These are phyloP conservation scores for Capsicum baccatum DNA, from an alignment of 257 asterid genomes.

Conservation along the genomic window DNA sequence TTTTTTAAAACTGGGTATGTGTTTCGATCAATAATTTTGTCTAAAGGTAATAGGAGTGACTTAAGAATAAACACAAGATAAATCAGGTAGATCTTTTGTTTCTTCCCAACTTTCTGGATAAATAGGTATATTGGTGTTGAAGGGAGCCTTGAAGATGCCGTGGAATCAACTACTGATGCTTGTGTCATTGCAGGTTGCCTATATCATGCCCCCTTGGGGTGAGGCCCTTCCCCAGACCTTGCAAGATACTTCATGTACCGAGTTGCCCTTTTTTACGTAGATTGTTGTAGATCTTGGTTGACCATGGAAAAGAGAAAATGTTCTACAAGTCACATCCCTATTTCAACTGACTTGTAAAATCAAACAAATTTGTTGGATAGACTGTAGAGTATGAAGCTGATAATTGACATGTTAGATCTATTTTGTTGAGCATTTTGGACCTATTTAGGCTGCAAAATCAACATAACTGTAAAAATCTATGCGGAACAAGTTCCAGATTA, in stretches of 20 bases:
- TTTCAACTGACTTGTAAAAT: constrained; percentile 18
- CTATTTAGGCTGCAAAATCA: constrained; percentile 15
- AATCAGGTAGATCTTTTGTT: not conserved
- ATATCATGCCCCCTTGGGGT: not conserved
- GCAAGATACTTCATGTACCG: not conserved
- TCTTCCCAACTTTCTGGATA: not conserved
- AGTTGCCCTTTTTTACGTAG: not conserved
- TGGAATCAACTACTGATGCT: constrained; percentile 5
- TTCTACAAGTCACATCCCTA: not conserved
- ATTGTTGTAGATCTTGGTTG: constrained; percentile 12
- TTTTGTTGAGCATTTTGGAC: not conserved
- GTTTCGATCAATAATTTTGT: constrained; percentile 8
- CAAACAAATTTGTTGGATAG: constrained; percentile 18
- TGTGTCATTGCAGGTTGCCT: not conserved
- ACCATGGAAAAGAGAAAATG: not conserved
- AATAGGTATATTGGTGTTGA: not conserved
- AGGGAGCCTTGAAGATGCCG: not conserved
- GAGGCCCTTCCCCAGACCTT: not conserved
- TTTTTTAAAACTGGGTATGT: not conserved
- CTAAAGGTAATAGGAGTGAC: not conserved
- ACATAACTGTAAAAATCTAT: not conserved
- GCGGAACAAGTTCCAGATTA: not conserved
- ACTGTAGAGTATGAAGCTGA: constrained; percentile 8
- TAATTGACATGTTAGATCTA: not conserved
- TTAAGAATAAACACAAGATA: not conserved